Evolutionary conservation across 2,329 filamentous ascomycete species (phyloP).

Genomic region (Fusarium chlamydosporum): DNA sequence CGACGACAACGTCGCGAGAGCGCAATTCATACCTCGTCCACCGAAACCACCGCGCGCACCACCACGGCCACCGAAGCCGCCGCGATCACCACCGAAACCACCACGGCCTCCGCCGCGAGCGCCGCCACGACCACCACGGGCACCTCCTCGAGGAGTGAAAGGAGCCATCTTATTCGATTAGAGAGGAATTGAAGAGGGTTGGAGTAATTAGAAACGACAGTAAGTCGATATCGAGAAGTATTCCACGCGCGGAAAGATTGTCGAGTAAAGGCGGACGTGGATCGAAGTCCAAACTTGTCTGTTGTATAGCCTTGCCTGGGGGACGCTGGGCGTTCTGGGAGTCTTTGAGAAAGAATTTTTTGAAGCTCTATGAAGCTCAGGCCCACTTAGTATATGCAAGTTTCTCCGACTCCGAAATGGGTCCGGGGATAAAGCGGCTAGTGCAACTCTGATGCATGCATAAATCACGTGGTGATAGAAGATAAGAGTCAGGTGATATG

Average conservation of each 20-base stretch:
- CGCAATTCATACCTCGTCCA: constrained; percentile 43
- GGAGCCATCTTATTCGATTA: constrained; percentile 53
- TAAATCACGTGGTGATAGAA: constrained; percentile 43
- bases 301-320: constrained; percentile 52
- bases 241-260: constrained; percentile 38
- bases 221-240: constrained; percentile 35
- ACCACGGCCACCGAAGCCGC: constrained; percentile 52
- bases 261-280: constrained; percentile 49
- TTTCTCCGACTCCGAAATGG: constrained; percentile 48
- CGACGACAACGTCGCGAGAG: constrained; percentile 25
- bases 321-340: constrained; percentile 47
- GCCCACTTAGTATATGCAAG: constrained; percentile 42
- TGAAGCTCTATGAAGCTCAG: constrained; percentile 55
- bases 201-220: constrained; percentile 41
- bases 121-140: constrained; percentile 55
- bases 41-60: constrained; percentile 39
- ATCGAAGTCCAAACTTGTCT: constrained; percentile 52
- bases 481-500: constrained; percentile 46
- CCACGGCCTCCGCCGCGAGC: constrained; percentile 57
- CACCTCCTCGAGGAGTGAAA: constrained; percentile 53
- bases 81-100: constrained; percentile 55
- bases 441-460: background rate
- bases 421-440: constrained; percentile 34
- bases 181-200: constrained; percentile 47
- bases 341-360: constrained; percentile 57